Base-by-base conservation (phyloP, 2,329 filamentous ascomycete genomes). In the Verticillium tricorpus region DNA sequence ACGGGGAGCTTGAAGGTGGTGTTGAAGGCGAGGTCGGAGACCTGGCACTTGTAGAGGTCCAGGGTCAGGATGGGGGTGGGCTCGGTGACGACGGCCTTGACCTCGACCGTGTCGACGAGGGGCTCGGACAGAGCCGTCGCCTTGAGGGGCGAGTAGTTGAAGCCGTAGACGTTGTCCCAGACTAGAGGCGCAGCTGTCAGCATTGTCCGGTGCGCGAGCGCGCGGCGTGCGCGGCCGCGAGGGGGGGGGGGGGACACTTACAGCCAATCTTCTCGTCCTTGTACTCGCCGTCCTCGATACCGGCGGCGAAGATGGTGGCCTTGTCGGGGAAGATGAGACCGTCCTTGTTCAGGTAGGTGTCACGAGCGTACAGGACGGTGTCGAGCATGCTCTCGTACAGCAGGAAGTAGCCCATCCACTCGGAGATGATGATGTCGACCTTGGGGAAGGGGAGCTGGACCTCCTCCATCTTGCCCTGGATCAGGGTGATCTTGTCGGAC, bases 391-490 rank as follows among this genome's bases (percentile, higher is more conserved):
- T 91, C 87, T 99, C 95, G 80, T 99, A 99, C 64, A 99, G 88
- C 60, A 99, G 82, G 83, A 98, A 98, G 82, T 99, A 99, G 37
- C 95, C 95, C 95, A 99, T 99, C 95, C 95, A 99, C 83, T 99
- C 95, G 2, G 94, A 98, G 76, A 99, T 96, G 80, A 99, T 99
- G 75, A 99, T 99, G 74, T 99, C 95, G 67, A 99, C 95, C 80
- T 98, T 91, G 72, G 92, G 90, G 78, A 90, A 97, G 22, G 95
- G 95, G 65, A 99, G 83, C 72, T 90, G 83, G 56, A 99, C 93
- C 81, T 99, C 95, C 82, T 99, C 95, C 95, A 99, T 99, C 86
- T 99, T 99, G 76, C 95, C 95, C 82, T 98, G 95, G 67, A 99
- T 86, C 63, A 99, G 87, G 60, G 95, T 98, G 76, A 99, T 97